Conservation (phyloP, 257 asterid species). For the Solanum sitiens region DNA sequence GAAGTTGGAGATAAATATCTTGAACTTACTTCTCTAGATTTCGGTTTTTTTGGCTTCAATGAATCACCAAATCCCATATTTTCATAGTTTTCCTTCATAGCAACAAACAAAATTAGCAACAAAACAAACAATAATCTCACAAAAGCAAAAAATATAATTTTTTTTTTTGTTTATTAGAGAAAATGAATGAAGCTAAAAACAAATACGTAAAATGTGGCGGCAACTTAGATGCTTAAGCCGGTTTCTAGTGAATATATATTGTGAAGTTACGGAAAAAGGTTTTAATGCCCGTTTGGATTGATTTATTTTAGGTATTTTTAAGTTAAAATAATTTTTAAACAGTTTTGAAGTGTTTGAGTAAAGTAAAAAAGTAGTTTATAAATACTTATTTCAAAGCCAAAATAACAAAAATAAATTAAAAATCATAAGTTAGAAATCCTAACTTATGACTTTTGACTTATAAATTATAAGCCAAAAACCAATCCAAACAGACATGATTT, state of each 20-base stretch:
- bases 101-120: neutral
- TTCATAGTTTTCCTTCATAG: slow-evolving; percentile 32
- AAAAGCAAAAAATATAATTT: neutral
- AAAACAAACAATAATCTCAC: neutral
- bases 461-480: too few relatives aligned
- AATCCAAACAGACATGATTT: too few relatives aligned
- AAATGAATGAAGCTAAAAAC: slow-evolving; percentile 28
- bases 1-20: slow-evolving; percentile 48
- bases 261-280: slow-evolving; percentile 17
- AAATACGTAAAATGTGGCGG: slow-evolving; percentile 59
- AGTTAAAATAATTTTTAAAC: too few relatives aligned
- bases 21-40: slow-evolving; percentile 60
- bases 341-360: too few relatives aligned
- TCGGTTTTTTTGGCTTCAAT: slow-evolving; percentile 30
- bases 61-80: neutral
- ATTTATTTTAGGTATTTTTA: too few relatives aligned
- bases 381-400: too few relatives aligned
- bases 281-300: neutral
- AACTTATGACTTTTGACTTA: too few relatives aligned
- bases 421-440: too few relatives aligned
- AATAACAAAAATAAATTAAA: too few relatives aligned
- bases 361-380: too few relatives aligned
- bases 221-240: slow-evolving; percentile 51
- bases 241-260: neutral
- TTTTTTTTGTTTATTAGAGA: slow-evolving; percentile 12